Base-by-base conservation (phyloP, 306 rosid species). In the Psophocarpus tetragonolobus region DNA sequence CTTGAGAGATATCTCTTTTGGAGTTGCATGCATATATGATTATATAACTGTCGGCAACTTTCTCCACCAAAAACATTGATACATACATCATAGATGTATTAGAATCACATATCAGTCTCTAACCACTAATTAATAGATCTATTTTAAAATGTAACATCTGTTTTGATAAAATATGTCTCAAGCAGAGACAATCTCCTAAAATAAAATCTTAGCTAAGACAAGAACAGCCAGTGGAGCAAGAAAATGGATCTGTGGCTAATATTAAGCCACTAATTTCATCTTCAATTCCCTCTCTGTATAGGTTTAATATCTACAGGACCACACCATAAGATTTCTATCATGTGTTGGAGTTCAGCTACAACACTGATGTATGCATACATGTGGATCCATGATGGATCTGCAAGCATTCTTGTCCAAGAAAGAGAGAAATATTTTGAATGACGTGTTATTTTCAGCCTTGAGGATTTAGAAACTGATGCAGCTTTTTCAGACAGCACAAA, bases 401-500 rank as follows among this genome's bases (percentile, higher is more conserved):
- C 29, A 29, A 47, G 24, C 45, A 38, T 71, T 53, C 64, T 71
- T 50, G 45, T 63, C 50, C 58, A 63, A 63, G 71, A 64, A 32
- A 20, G 78, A 20, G 36, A 8, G 47, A 61, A 20, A 62, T 57
- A 57, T 65, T 24, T 48, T 70, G 35, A 76, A 63, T 60, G 61
- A 61, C 32, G 15, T 71, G 33, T 60, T 71, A 54, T 30, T 63
- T 77, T 77, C 67, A 13, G 75, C 12, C 51, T 48, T 58, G 32
- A 78, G 58, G 71, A 20, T 73, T 67, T 20, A 38, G 74, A 42
- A 78, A 66, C 30, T 57, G 56, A 20, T 9, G 39, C 84, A 83
- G 81, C 84, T 83, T 83, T 73, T 79, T 83, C 81, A 83, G 81
- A 68, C 10, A 83, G 81, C 84, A 83, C 84, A 79, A 79, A 79